Evolutionary conservation across 2,329 filamentous ascomycete species (phyloP).

Genomic region (Cladosporium sp.): DNA sequence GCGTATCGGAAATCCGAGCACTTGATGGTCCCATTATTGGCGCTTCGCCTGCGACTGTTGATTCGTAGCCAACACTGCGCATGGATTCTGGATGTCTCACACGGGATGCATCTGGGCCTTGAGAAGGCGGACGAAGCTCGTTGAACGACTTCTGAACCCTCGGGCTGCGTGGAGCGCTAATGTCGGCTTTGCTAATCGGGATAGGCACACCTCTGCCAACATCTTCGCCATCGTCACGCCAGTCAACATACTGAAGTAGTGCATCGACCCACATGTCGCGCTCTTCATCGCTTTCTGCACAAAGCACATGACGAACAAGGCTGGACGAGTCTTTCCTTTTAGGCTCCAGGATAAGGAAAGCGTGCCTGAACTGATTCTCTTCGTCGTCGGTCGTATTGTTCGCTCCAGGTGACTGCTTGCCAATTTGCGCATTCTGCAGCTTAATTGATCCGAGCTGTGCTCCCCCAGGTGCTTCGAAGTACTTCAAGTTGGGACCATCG

Average conservation of each 20-base stretch:
- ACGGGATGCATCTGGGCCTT: slow-evolving; percentile 14
- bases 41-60: slow-evolving; percentile 54
- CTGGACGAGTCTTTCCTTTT: slow-evolving; percentile 92
- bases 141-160: slow-evolving; percentile 34
- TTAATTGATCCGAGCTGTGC: slow-evolving; percentile 92
- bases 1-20: slow-evolving; percentile 12
- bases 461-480: slow-evolving; percentile 87
- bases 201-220: slow-evolving; percentile 12
- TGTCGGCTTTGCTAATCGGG: slow-evolving; percentile 21
- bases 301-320: slow-evolving; percentile 87
- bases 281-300: slow-evolving; percentile 89
- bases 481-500: slow-evolving; percentile 69
- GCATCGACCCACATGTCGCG: slow-evolving; percentile 92
- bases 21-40: slow-evolving; percentile 45
- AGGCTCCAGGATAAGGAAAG: slow-evolving; percentile 88
- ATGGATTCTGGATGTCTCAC: slow-evolving; percentile 21
- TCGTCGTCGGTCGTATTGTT: slow-evolving; percentile 68
- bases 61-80: slow-evolving; percentile 48
- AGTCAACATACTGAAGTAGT: slow-evolving; percentile 83
- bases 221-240: slow-evolving; percentile 54
- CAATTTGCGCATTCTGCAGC: slow-evolving; percentile 83
- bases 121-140: slow-evolving; percentile 26
- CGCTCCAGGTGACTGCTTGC: slow-evolving; percentile 66
- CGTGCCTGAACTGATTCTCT: slow-evolving; percentile 94
- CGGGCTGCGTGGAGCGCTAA: slow-evolving; percentile 26